Evolutionary conservation across 495 filamentous ascomycete genomes (phyloP).

Genomic region (Talaromyces thailandensis): DNA sequence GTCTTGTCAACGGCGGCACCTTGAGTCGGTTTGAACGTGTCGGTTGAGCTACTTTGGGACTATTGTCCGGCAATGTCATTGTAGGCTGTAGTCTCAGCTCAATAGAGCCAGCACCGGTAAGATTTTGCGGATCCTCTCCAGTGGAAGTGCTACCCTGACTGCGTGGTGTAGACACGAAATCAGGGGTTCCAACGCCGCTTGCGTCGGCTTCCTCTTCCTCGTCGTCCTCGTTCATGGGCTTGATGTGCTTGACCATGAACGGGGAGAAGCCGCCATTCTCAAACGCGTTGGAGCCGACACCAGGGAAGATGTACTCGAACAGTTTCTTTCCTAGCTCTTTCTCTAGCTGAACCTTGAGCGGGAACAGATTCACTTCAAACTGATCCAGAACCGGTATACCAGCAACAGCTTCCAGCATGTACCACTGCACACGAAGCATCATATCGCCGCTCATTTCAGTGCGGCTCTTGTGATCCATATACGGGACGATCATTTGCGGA

Average conservation of each 20-base stretch:
- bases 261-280: conserved; percentile 66
- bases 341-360: conserved; percentile 90
- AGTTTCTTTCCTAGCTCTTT: conserved; percentile 86
- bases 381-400: conserved; percentile 96
- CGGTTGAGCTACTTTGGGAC: conserved; percentile 24
- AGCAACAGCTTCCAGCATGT: conserved; percentile 96
- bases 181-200: conserved; percentile 30
- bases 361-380: conserved; percentile 91
- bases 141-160: conserved; percentile 20
- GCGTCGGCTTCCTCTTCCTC: conserved; percentile 52
- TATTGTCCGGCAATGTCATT: conserved; percentile 50
- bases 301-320: conserved; percentile 97
- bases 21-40: conserved; percentile 22
- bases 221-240: conserved; percentile 34
- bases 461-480: conserved; percentile 55
- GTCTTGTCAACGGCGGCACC: conserved; percentile 36
- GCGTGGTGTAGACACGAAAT: conserved; percentile 16
- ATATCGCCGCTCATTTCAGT: conserved; percentile 45
- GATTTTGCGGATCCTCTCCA: conserved; percentile 24
- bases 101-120: conserved; percentile 56
- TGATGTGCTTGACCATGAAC: conserved; percentile 72
- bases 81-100: conserved; percentile 75
- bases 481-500: conserved; percentile 89
- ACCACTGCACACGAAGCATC: conserved; percentile 91
- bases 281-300: conserved; percentile 48